Evolutionary conservation across 2,329 filamentous ascomycete genomes (phyloP).

Genomic region (Colletotrichum filicis): DNA sequence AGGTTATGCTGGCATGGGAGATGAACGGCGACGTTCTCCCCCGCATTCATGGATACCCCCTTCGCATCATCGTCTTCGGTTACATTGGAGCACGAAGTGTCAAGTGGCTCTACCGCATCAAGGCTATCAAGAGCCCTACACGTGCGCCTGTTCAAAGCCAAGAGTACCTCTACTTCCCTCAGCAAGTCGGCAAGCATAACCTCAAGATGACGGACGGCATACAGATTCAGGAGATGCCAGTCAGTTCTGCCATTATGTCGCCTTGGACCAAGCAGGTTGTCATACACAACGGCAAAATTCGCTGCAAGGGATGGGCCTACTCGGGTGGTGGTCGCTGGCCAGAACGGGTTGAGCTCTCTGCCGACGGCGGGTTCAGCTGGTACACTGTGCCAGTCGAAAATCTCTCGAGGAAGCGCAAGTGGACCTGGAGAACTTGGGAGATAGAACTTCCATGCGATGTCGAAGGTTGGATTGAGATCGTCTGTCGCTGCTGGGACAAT

Average conservation of each 20-base stretch:
- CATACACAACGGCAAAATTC: slow-evolving; percentile 69
- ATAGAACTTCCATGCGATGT: slow-evolving; percentile 70
- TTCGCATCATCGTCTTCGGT: slow-evolving; percentile 71
- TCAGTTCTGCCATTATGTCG: slow-evolving; percentile 73
- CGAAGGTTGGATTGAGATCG: slow-evolving; percentile 70
- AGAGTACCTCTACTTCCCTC: slow-evolving; percentile 77
- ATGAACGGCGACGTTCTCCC: slow-evolving; percentile 77
- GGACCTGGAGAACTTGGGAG: slow-evolving; percentile 74
- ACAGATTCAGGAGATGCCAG: slow-evolving; percentile 79
- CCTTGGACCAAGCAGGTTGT: slow-evolving; percentile 59
- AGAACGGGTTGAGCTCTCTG: slow-evolving; percentile 71
- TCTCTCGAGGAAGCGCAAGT: slow-evolving; percentile 69
- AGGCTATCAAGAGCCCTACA: too few species aligned
- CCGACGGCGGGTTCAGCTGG: slow-evolving; percentile 73
- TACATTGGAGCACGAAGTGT: slow-evolving; percentile 68
- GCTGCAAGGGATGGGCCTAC: slow-evolving; percentile 65
- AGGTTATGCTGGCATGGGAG: slow-evolving; percentile 76
- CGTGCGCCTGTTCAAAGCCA: slow-evolving; percentile 56
- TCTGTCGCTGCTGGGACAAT: slow-evolving; percentile 71
- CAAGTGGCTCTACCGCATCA: too few species aligned
- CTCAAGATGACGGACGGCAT: slow-evolving; percentile 68
- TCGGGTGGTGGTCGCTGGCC: slow-evolving; percentile 69
- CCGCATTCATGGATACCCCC: slow-evolving; percentile 71
- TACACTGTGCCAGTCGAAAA: slow-evolving; percentile 71
- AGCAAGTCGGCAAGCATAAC: slow-evolving; percentile 77